These are phyloP conservation scores for Malassezia obtusa DNA, from an alignment of 1,284 basidiomycete genomes.

Conservation along the genomic window DNA sequence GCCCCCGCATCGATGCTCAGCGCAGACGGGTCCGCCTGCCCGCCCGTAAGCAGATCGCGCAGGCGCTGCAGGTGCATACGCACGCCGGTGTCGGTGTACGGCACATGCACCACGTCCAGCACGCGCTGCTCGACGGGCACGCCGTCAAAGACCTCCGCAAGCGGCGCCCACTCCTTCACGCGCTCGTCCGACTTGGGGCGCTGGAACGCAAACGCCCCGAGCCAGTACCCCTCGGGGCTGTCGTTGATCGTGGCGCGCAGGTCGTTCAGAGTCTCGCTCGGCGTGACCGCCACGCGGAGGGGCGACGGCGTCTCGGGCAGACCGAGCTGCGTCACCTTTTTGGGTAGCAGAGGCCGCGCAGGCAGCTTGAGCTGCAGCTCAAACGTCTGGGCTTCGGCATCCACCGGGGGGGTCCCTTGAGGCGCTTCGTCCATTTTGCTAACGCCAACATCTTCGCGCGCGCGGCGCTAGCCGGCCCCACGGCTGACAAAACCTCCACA, in stretches of 20 bases:
- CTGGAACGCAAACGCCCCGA: constrained; percentile 45
- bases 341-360: constrained; percentile 38
- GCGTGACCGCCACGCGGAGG: constrained; percentile 40
- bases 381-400: constrained; percentile 29
- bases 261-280: constrained; percentile 45
- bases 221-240: constrained; percentile 47
- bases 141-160: constrained; percentile 36
- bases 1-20: constrained; percentile 51
- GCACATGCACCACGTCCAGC: constrained; percentile 47
- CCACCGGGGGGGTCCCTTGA: not conserved
- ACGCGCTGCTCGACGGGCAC: constrained; percentile 31
- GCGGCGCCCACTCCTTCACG: constrained; percentile 41
- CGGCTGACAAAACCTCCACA: constrained; percentile 5
- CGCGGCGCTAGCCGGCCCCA: not conserved
- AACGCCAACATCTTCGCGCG: not conserved
- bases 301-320: constrained; percentile 41
- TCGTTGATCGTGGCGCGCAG: constrained; percentile 43
- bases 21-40: constrained; percentile 49
- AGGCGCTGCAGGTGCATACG: constrained; percentile 52
- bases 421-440: constrained; percentile 1
- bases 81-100: constrained; percentile 53
- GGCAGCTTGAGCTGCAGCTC: constrained; percentile 43
- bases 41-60: constrained; percentile 51
- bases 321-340: constrained; percentile 25
- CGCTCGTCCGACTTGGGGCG: constrained; percentile 24